Conservation (phyloP, 1,139 yeast species). For the Fermentozyma sake region DNA sequence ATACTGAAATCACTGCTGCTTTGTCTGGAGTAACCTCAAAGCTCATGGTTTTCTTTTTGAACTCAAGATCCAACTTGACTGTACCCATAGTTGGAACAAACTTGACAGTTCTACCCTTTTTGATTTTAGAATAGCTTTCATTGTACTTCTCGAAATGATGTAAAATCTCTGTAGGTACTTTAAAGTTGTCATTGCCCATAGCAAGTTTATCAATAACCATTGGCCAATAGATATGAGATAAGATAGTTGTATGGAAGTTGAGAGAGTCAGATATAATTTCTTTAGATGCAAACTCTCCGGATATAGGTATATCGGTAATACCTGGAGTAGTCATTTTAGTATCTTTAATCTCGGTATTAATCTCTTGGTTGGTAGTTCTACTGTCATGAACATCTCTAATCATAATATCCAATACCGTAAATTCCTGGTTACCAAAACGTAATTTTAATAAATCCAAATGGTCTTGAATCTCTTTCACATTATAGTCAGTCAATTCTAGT, state of each 20-base stretch:
- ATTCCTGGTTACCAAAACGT: constrained; percentile 64
- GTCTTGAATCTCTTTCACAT: constrained; percentile 34
- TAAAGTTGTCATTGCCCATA: constrained; percentile 32
- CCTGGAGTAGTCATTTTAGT: constrained; percentile 4
- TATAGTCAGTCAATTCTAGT: constrained; percentile 43
- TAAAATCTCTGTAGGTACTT: constrained; percentile 41
- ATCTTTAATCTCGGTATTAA: constrained; percentile 11
- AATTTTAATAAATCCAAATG: constrained; percentile 53
- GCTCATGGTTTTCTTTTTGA: constrained; percentile 34
- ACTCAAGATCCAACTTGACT: constrained; percentile 55
- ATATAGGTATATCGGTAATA: too few species aligned
- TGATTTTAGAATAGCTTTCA: constrained; percentile 33
- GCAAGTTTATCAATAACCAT: constrained; percentile 23
- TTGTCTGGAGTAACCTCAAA: constrained; percentile 64
- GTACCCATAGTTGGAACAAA: constrained; percentile 60
- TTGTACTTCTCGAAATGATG: constrained; percentile 40
- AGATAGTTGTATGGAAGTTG: constrained; percentile 25
- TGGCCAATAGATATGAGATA: constrained; percentile 53
- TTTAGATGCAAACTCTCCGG: too few species aligned
- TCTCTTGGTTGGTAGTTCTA: constrained; percentile 26
- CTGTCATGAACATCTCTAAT: constrained; percentile 67
- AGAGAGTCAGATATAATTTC: too few species aligned
- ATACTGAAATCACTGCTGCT: constrained; percentile 59
- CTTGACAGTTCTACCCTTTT: constrained; percentile 56
- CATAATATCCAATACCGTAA: constrained; percentile 80